Evolutionary conservation across 2,329 filamentous ascomycete genomes (phyloP), one percentile per base, ranked within the genome.

Genomic region (Exophiala alcalophila): DNA sequence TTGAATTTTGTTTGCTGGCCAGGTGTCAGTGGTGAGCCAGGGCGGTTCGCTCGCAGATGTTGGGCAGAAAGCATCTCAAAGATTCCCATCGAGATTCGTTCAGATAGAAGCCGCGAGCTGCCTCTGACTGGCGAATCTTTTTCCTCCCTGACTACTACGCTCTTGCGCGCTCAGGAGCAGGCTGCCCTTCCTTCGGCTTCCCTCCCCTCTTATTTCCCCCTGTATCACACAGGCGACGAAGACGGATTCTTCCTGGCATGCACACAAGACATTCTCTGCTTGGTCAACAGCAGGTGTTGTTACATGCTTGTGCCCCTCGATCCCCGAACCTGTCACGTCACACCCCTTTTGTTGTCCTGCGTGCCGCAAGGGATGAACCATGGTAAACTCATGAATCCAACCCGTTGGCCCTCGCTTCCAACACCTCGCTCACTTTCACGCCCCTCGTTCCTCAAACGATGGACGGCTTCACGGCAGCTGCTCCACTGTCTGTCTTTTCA

Each of bases 311-410:
- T 38, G 34, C 47, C 48, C 48, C 48, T 41, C 32, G 33, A 18
- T 40, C 27, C 24, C 42, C 33, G 42, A 41, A 42, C 37, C 48
- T 50, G 43, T 47, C 48, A 47, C 44, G 25, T 47, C 48, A 20
- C 43, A n/a, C 36, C 26, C 34, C 25, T 29, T 37, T 35, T 19
- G 19, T 35, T 19, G 19, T 36, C 38, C 26, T 46, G 33, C 29
- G 27, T 41, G 47, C 29, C 18, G 34, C 39, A 47, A 50, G 43
- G 43, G 34, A 34, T 21, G 24, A 26, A 35, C 39, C 35, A 38
- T 41, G 30, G 40, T 39, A 34, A 20, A 35, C 41, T 31, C 28
- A 39, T 38, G 36, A 18, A 33, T 21, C 29, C 34, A 29, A 11
- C 21, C 20, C 28, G 19, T 15, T 31, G 16, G 12, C 19, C 29